These are phyloP conservation scores for Alectoria sarmentosa DNA, from an alignment of 495 filamentous ascomycete genomes.

Conservation along the genomic window DNA sequence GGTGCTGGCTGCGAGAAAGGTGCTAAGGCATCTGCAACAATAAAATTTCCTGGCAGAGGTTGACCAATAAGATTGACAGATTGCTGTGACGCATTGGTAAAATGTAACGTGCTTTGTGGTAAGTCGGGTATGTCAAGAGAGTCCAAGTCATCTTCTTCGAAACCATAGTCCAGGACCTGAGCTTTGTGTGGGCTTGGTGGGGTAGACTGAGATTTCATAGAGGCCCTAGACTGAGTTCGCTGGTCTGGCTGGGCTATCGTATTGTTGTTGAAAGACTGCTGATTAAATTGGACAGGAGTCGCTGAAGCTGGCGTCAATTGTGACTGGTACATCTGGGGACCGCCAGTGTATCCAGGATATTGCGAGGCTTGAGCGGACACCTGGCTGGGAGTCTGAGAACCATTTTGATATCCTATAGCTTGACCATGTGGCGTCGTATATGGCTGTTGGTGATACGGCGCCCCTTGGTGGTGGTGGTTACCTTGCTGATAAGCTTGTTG, in stretches of 20 bases:
- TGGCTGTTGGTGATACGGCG: constrained; percentile 32
- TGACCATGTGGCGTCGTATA: constrained; percentile 41
- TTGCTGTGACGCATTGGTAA: constrained; percentile 3
- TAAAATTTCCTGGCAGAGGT: constrained; percentile 25
- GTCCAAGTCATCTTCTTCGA: constrained; percentile 23
- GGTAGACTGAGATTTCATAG: constrained; percentile 8
- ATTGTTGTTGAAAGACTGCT: background rate
- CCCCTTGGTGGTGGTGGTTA: constrained; percentile 28
- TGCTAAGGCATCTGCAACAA: constrained; percentile 26
- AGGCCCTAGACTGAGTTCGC: background rate
- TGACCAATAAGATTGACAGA: constrained; percentile 17
- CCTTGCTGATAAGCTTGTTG: constrained; percentile 21
- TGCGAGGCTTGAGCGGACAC: constrained; percentile 12
- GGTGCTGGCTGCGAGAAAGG: constrained; percentile 23
- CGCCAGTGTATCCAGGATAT: constrained; percentile 7
- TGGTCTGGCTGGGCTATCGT: background rate
- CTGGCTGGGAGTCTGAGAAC: constrained; percentile 15
- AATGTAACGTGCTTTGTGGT: constrained; percentile 7
- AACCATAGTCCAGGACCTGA: constrained; percentile 10
- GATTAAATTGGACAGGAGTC: background rate
- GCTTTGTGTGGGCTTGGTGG: background rate
- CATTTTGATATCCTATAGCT: constrained; percentile 10
- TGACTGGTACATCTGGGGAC: constrained; percentile 6
- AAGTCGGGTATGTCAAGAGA: constrained; percentile 26
- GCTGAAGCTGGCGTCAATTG: background rate